Percentiles rank a stretch among this genome's conserved stretches.
Evolutionary conservation across 768 basidiomycete species (phyloP).

Genomic region (Xerocomellus dryophilus): DNA sequence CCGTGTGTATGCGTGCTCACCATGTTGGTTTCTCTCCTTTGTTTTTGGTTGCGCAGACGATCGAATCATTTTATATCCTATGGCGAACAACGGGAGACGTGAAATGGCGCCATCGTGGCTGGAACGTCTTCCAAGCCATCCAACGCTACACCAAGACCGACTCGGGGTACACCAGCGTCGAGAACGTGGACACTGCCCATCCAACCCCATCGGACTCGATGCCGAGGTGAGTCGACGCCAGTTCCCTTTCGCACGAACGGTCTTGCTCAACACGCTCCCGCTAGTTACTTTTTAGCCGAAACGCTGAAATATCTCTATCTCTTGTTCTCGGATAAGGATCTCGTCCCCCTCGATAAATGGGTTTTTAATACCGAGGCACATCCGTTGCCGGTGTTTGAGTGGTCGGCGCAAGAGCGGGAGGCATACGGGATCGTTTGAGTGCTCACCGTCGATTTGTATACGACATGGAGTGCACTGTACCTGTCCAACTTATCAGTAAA

Average conservation of each 20-base stretch:
- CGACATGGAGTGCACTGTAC: too few relatives aligned
- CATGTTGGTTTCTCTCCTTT: not conserved
- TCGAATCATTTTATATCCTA: slow-evolving; percentile 70
- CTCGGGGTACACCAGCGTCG: slow-evolving; percentile 59
- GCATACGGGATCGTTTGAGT: slow-evolving; percentile 33
- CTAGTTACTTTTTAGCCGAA: slow-evolving; percentile 55
- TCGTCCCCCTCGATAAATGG: slow-evolving; percentile 50
- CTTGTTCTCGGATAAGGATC: slow-evolving; percentile 62
- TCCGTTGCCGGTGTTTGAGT: slow-evolving; percentile 67
- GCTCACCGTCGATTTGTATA: too few relatives aligned
- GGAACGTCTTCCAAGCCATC: slow-evolving; percentile 66
- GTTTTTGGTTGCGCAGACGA: slow-evolving; percentile 42
- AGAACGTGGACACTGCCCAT: slow-evolving; percentile 40
- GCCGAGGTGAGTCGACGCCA: slow-evolving; percentile 49
- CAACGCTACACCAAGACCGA: slow-evolving; percentile 54
- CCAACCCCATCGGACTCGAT: slow-evolving; percentile 49
- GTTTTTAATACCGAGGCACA: slow-evolving; percentile 74
- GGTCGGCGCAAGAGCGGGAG: slow-evolving; percentile 53
- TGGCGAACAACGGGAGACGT: slow-evolving; percentile 67
- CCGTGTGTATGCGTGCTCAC: not conserved
- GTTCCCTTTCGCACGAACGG: not conserved
- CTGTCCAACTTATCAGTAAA: too few relatives aligned
- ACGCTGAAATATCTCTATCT: slow-evolving; percentile 73
- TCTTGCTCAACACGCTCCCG: slow-evolving; percentile 14
- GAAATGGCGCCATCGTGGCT: slow-evolving; percentile 69